Percentiles rank a stretch among this genome's conserved stretches.
Conservation (phyloP, 371 early-diverging fungal genomes). For the Apophysomyces variabilis region DNA sequence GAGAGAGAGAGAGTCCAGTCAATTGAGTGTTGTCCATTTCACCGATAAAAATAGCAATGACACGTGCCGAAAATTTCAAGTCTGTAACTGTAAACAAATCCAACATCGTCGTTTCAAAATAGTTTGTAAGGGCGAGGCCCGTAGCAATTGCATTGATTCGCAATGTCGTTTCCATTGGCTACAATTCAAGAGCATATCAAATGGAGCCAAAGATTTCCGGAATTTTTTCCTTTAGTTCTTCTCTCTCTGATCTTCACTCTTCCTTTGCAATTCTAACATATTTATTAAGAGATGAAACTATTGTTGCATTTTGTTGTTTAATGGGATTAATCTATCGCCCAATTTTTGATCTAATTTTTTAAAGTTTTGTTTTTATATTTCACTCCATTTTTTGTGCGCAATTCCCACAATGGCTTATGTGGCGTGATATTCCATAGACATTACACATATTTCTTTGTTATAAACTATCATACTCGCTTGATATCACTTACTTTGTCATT, state of each 20-base stretch:
- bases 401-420: constrained; percentile 1
- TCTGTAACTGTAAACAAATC: constrained; percentile 7
- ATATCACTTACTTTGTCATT: neutral
- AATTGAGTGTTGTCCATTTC: neutral
- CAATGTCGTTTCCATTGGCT: too few species aligned
- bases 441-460: neutral
- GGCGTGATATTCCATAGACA: neutral
- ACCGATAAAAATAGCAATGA: constrained; percentile 7
- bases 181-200: neutral
- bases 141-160: neutral
- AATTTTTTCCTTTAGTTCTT: neutral
- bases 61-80: constrained; percentile 9
- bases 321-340: neutral
- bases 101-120: constrained; percentile 5
- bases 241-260: neutral
- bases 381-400: neutral
- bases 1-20: neutral
- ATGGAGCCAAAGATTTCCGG: neutral
- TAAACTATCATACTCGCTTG: neutral
- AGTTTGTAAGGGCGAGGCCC: neutral
- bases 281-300: neutral
- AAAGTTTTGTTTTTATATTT: neutral
- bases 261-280: neutral
- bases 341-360: constrained; percentile 7
- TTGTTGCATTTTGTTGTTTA: neutral